phyloP scores from a whole-genome alignment of 257 asterid species.

The Solanum corneliomulleri region DNA sequence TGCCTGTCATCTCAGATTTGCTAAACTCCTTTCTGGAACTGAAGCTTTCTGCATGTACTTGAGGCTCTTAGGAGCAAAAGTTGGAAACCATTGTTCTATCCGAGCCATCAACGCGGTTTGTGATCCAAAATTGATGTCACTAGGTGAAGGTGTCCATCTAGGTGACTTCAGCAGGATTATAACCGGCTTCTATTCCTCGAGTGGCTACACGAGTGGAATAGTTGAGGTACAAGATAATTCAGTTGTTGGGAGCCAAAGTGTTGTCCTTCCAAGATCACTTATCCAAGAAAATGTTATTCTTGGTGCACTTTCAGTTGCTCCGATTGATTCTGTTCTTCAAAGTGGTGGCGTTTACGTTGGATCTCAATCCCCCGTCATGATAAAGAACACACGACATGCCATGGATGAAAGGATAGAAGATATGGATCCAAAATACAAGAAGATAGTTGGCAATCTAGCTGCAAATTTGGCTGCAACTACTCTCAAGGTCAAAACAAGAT shows the following conservation, averaged over 20 bases:
- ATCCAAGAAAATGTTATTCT: constrained; percentile 56
- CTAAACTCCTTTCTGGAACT: constrained; percentile 82
- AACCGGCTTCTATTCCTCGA: constrained; percentile 48
- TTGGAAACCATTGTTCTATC: constrained; percentile 67
- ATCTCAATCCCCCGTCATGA: constrained; percentile 59
- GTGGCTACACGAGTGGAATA: constrained; percentile 33
- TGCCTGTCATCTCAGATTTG: constrained; percentile 62
- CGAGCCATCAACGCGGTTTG: constrained; percentile 68
- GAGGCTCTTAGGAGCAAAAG: constrained; percentile 57
- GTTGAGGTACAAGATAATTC: constrained; percentile 53
- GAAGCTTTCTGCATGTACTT: constrained; percentile 74
- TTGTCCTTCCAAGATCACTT: constrained; percentile 63
- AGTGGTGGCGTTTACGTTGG: constrained; percentile 77
- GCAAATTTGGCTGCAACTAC: constrained; percentile 78
- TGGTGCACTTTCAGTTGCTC: constrained; percentile 78
- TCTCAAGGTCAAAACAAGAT: constrained; percentile 58
- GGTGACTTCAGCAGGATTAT: constrained; percentile 78
- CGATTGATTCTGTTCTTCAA: constrained; percentile 46
- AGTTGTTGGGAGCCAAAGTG: constrained; percentile 75
- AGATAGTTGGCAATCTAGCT: constrained; percentile 65
- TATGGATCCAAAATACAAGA: constrained; percentile 65
- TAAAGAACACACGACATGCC: constrained; percentile 58
- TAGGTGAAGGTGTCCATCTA: constrained; percentile 67
- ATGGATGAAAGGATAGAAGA: constrained; percentile 78
- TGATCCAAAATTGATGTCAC: constrained; percentile 40